Evolutionary conservation across 2,329 filamentous ascomycete species (phyloP).

Genomic region (Pyrenochaeta sp.): DNA sequence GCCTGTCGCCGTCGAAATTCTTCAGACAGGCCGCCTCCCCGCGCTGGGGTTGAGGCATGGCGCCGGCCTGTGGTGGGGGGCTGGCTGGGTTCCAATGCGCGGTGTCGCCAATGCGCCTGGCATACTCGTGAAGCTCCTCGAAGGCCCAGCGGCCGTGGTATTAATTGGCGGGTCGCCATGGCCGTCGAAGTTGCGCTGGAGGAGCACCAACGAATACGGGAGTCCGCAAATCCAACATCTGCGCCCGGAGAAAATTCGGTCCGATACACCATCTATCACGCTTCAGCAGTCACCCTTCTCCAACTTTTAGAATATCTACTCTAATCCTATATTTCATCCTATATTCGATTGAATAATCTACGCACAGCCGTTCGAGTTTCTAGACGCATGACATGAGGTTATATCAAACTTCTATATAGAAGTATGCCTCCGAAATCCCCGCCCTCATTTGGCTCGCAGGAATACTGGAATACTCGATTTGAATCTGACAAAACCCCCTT

Average conservation of each 20-base stretch:
- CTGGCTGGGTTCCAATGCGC: conserved; percentile 22
- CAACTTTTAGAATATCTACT: not conserved
- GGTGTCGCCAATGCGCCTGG: conserved; percentile 28
- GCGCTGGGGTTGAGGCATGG: conserved; percentile 42
- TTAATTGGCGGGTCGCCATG: conserved; percentile 44
- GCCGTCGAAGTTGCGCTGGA: conserved; percentile 14
- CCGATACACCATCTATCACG: conserved; percentile 12
- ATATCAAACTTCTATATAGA: not conserved
- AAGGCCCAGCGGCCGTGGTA: conserved; percentile 46
- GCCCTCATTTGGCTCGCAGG: conserved; percentile 43
- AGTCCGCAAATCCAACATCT: conserved; percentile 24
- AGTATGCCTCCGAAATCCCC: conserved; percentile 10
- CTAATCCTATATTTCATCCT: not conserved
- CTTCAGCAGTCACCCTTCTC: not conserved
- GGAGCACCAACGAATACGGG: conserved; percentile 22
- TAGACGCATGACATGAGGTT: not conserved
- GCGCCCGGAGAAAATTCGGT: conserved; percentile 24
- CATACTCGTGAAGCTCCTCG: conserved; percentile 34
- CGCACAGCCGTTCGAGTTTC: not conserved
- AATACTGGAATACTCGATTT: conserved; percentile 51
- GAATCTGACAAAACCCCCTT: conserved; percentile 42
- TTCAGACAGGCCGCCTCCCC: conserved; percentile 39
- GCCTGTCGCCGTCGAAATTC: conserved; percentile 37
- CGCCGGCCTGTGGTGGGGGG: conserved; percentile 26
- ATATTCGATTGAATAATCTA: not conserved